Percentiles rank a stretch among this genome's conserved stretches.
phyloP scores from a whole-genome alignment of 2,329 filamentous ascomycete species.

The Fusarium secorum region DNA sequence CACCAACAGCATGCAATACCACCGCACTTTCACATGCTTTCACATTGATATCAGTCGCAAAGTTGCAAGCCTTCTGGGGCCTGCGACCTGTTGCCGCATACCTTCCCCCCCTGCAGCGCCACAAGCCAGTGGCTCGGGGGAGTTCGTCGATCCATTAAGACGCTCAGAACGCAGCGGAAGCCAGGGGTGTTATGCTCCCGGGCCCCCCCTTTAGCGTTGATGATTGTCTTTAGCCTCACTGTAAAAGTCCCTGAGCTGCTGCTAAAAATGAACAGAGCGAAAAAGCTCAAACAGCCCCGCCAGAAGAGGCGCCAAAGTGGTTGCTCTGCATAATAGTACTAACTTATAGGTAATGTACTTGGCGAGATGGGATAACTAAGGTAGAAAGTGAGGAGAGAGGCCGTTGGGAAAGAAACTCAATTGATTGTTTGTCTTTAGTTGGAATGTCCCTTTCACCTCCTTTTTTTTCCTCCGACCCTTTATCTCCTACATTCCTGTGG shows the following conservation, averaged over 20 bases:
- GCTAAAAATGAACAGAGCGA: slow-evolving; percentile 10
- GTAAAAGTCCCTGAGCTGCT: slow-evolving; percentile 12
- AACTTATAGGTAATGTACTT: slow-evolving; percentile 6
- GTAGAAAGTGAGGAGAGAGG: not conserved
- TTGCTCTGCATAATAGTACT: slow-evolving; percentile 1
- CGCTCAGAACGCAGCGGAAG: slow-evolving; percentile 10
- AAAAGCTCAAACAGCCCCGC: slow-evolving; percentile 21
- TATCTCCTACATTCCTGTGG: slow-evolving; percentile 34
- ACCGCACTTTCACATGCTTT: slow-evolving; percentile 41
- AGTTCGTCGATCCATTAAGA: slow-evolving; percentile 22
- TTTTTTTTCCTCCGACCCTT: slow-evolving; percentile 10
- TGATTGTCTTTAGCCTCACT: slow-evolving; percentile 18
- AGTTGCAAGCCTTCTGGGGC: slow-evolving; percentile 8
- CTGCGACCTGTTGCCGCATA: slow-evolving; percentile 1
- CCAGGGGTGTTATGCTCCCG: slow-evolving; percentile 21
- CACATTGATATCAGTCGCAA: not conserved
- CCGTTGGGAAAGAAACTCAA: slow-evolving; percentile 32
- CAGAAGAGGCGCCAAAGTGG: slow-evolving; percentile 8
- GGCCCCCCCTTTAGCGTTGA: slow-evolving; percentile 19
- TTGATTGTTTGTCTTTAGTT: not conserved
- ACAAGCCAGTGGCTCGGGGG: slow-evolving; percentile 21
- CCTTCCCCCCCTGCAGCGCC: slow-evolving; percentile 29
- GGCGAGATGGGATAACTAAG: slow-evolving; percentile 14
- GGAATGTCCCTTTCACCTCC: slow-evolving; percentile 15
- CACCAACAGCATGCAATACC: slow-evolving; percentile 38